A percentile compares a stretch with the other conserved stretches of the same genome.
phyloP scores from a whole-genome alignment of 768 basidiomycete genomes.

The Russula virescens region DNA sequence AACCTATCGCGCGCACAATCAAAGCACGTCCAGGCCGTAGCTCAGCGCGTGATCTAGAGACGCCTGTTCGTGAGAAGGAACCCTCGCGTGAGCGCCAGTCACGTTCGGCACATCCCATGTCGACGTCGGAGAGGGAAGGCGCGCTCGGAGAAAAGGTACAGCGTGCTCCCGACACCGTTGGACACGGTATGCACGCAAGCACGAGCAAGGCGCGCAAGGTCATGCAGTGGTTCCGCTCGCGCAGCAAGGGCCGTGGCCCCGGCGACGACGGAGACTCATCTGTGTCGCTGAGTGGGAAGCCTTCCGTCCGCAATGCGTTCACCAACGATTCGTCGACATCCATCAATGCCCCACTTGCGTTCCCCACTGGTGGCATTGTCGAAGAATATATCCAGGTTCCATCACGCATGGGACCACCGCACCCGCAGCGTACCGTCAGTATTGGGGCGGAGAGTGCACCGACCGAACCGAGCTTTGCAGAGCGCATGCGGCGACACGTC shows the following conservation, averaged over 20 bases:
- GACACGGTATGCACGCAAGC: slow-evolving; percentile 52
- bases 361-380: neutral
- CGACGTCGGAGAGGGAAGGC: slow-evolving; percentile 26
- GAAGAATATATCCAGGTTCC: slow-evolving; percentile 4
- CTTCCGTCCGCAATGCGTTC: slow-evolving; percentile 20
- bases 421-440: slow-evolving; percentile 17
- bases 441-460: slow-evolving; percentile 10
- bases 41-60: slow-evolving; percentile 27
- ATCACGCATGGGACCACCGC: slow-evolving; percentile 15
- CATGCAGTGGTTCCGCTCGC: slow-evolving; percentile 95
- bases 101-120: neutral
- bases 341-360: slow-evolving; percentile 8
- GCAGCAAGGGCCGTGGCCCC: slow-evolving; percentile 43
- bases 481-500: slow-evolving; percentile 32
- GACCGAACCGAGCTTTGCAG: slow-evolving; percentile 25
- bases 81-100: slow-evolving; percentile 23
- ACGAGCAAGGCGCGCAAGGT: slow-evolving; percentile 90
- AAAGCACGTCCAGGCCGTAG: slow-evolving; percentile 31
- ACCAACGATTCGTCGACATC: slow-evolving; percentile 17
- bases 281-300: slow-evolving; percentile 3
- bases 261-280: slow-evolving; percentile 27
- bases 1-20: slow-evolving; percentile 52
- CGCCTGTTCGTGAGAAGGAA: slow-evolving; percentile 32
- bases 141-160: slow-evolving; percentile 32
- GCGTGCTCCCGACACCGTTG: slow-evolving; percentile 24